These are phyloP conservation scores for Rheum nobile DNA, from an alignment of 148 eudicot species.

Conservation along the genomic window DNA sequence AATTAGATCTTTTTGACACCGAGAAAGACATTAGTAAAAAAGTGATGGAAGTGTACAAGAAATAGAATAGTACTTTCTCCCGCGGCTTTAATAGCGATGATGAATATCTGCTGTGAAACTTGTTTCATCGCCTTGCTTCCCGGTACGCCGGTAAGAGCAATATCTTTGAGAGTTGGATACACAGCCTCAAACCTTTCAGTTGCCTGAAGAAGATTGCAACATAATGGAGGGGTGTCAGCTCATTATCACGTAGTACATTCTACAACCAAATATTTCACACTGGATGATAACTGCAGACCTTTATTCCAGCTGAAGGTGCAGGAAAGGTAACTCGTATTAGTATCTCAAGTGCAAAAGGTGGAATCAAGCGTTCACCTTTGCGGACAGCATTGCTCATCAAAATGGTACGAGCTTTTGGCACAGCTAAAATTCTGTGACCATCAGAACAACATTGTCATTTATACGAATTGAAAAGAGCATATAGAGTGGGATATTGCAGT, in stretches of 20 bases:
- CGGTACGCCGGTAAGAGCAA: constrained; percentile 65
- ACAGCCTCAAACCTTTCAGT: constrained; percentile 78
- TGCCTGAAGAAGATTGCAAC: constrained; percentile 27
- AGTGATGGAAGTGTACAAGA: no score
- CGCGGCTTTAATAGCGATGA: constrained; percentile 42
- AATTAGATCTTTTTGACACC: no score
- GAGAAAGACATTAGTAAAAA: no score
- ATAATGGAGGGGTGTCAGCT: not conserved
- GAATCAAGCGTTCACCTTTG: constrained; percentile 69
- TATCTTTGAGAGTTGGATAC: constrained; percentile 68
- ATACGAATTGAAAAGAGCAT: not conserved
- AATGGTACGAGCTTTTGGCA: constrained; percentile 61
- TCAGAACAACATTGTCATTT: not conserved
- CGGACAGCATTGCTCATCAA: constrained; percentile 64
- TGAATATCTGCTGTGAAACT: constrained; percentile 49
- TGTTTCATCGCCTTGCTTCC: constrained; percentile 89
- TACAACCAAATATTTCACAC: not conserved
- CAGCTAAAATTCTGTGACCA: constrained; percentile 47
- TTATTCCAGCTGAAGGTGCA: constrained; percentile 47
- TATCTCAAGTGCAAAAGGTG: constrained; percentile 53
- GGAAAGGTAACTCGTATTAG: constrained; percentile 51
- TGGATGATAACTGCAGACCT: constrained; percentile 22
- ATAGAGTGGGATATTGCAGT: not conserved
- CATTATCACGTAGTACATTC: not conserved
- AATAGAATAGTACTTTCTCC: constrained; percentile 44